Percentiles rank a stretch among this genome's conserved stretches.
These are phyloP conservation scores for Taiozyma sp. DNA, from an alignment of 1,139 yeast species.

Conservation along the genomic window DNA sequence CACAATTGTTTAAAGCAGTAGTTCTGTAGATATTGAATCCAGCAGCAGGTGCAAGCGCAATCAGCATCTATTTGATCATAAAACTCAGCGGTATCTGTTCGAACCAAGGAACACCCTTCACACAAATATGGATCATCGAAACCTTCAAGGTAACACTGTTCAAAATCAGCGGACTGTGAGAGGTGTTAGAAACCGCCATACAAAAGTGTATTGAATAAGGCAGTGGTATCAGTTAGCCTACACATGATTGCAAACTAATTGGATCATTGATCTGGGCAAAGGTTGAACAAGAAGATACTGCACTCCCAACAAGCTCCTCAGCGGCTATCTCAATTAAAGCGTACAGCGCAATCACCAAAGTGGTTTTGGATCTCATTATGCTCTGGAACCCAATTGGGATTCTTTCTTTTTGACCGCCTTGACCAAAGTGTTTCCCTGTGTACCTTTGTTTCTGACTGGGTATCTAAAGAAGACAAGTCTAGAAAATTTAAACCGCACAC, in stretches of 20 bases:
- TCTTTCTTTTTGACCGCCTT: neutral
- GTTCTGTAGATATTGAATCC: constrained; percentile 20
- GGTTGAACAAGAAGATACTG: neutral
- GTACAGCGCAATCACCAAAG: neutral
- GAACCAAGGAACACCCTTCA: constrained; percentile 23
- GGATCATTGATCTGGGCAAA: neutral
- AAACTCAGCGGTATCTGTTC: constrained; percentile 1
- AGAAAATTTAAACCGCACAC: neutral
- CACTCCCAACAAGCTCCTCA: neutral
- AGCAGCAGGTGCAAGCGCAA: constrained; percentile 23
- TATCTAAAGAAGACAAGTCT: neutral
- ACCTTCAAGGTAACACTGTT: constrained; percentile 18
- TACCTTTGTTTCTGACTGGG: neutral
- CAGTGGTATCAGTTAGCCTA: constrained; percentile 7
- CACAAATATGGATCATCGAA: constrained; percentile 19
- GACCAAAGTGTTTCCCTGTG: neutral
- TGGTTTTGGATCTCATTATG: neutral
- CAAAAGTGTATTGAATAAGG: neutral
- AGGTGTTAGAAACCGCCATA: neutral
- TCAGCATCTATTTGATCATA: constrained; percentile 14
- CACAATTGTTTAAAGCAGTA: constrained; percentile 22
- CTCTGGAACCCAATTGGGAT: neutral
- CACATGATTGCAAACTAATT: constrained; percentile 10
- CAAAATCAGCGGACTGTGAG: constrained; percentile 13
- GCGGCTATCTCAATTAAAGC: neutral